phyloP scores from a whole-genome alignment of 805 yeast genomes.

The Saccharomyces kudriavzevii region DNA sequence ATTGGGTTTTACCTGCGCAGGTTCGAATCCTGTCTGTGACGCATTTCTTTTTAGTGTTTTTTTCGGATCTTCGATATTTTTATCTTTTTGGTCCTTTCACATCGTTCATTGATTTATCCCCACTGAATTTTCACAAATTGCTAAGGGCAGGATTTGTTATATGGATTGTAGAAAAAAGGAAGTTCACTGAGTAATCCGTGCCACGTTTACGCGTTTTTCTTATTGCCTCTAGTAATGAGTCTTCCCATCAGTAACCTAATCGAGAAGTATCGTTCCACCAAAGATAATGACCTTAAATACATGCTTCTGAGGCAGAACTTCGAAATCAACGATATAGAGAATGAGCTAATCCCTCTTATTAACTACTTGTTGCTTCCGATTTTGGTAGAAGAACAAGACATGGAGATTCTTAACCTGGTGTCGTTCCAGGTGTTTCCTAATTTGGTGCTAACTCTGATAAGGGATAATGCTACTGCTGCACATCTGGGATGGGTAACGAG shows the following conservation, averaged over 20 bases:
- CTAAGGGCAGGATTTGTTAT: background rate
- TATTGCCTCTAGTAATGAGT: slow-evolving; percentile 1
- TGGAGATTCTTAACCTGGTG: slow-evolving; percentile 34
- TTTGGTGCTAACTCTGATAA: slow-evolving; percentile 18
- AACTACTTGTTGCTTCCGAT: slow-evolving; percentile 36
- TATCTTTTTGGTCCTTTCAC: background rate
- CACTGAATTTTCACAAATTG: background rate
- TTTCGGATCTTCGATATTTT: slow-evolving; percentile 7
- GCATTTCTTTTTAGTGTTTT: slow-evolving; percentile 50
- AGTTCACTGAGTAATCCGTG: background rate
- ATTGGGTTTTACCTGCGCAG: slow-evolving; percentile 93
- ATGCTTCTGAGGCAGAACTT: slow-evolving; percentile 83
- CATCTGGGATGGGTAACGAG: slow-evolving; percentile 1
- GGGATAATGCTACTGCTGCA: background rate
- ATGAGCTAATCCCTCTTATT: slow-evolving; percentile 54
- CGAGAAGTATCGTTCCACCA: slow-evolving; percentile 12
- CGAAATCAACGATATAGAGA: slow-evolving; percentile 62
- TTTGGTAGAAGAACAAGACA: slow-evolving; percentile 41
- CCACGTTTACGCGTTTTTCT: background rate
- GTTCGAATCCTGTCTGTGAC: slow-evolving; percentile 99
- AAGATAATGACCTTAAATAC: slow-evolving; percentile 25
- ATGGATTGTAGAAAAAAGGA: background rate
- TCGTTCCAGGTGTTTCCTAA: slow-evolving; percentile 42
- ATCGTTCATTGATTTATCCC: background rate
- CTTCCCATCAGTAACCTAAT: slow-evolving; percentile 5